Conservation (phyloP, 352 stramenopile species). For the Aphanomyces astaci region DNA sequence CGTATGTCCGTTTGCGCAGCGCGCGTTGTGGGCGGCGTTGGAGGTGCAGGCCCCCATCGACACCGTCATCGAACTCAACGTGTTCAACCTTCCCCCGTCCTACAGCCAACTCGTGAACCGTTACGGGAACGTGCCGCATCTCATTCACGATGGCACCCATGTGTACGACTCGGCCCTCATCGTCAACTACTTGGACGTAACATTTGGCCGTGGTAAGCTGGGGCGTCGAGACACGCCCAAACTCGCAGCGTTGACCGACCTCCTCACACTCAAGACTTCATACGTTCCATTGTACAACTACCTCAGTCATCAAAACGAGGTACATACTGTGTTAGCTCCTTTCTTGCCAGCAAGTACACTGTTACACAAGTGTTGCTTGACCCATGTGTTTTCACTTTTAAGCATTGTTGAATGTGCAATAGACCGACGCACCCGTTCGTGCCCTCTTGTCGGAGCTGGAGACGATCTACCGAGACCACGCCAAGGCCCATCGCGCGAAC, state of each 20-base stretch:
- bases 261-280: not conserved
- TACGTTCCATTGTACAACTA: not conserved
- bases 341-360: too few relatives aligned
- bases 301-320: not conserved
- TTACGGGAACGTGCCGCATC: not conserved
- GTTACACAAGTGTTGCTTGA: too few relatives aligned
- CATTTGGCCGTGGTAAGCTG: constrained; percentile 1
- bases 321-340: not conserved
- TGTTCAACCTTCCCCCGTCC: not conserved
- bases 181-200: constrained; percentile 10
- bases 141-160: not conserved
- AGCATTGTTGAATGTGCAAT: too few relatives aligned
- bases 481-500: not conserved
- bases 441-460: not conserved
- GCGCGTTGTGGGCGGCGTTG: constrained; percentile 3
- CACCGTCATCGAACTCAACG: not conserved
- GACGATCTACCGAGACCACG: constrained; percentile 6
- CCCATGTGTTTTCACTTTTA: too few relatives aligned
- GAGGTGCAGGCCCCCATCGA: not conserved
- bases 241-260: not conserved
- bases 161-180: constrained; percentile 11
- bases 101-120: constrained; percentile 10
- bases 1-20: not conserved
- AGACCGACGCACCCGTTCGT: too few relatives aligned
- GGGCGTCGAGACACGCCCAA: not conserved